These are phyloP conservation scores for Botrytis fabae DNA, from an alignment of 2,329 filamentous ascomycete species.

Conservation along the genomic window DNA sequence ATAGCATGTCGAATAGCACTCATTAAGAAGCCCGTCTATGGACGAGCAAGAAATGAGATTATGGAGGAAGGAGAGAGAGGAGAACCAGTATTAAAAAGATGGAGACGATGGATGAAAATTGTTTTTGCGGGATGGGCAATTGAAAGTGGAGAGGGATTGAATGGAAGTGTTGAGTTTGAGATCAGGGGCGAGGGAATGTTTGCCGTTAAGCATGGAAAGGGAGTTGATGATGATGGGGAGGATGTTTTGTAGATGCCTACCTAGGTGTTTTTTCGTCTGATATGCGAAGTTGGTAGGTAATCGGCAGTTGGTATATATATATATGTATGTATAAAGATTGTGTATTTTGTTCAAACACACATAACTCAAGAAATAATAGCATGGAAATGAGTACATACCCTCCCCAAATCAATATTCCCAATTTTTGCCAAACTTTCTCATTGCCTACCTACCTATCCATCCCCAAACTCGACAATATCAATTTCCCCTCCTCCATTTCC, in stretches of 20 bases:
- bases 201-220: constrained; percentile 30
- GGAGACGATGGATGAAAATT: constrained; percentile 79
- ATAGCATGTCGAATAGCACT: constrained; percentile 80
- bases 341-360: neutral
- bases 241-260: neutral
- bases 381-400: neutral
- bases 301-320: neutral
- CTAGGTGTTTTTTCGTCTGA: neutral
- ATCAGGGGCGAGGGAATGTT: constrained; percentile 67
- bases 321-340: neutral
- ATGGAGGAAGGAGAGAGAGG: constrained; percentile 45
- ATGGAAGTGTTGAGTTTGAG: constrained; percentile 68
- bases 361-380: neutral
- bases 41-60: constrained; percentile 39
- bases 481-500: no score
- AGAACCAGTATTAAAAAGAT: constrained; percentile 54
- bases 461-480: no score
- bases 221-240: constrained; percentile 22
- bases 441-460: no score
- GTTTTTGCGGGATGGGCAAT: constrained; percentile 81
- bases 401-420: neutral
- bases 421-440: neutral
- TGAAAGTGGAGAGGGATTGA: constrained; percentile 50
- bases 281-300: neutral
- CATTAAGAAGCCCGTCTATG: constrained; percentile 65